Conservation (phyloP, 1,139 yeast genomes). For the Barnettozyma hawaiiensis region DNA sequence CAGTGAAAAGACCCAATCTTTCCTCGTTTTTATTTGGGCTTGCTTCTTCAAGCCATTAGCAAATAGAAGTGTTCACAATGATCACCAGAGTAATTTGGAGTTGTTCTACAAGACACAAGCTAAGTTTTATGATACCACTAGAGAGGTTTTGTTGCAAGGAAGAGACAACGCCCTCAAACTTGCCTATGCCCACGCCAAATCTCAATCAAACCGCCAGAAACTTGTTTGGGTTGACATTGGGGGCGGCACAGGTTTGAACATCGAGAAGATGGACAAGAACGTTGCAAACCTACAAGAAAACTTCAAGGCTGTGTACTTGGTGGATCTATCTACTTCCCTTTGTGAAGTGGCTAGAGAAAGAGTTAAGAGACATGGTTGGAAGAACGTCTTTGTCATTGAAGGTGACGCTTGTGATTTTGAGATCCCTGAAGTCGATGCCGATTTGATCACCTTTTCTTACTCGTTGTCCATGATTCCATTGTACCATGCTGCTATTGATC, state of each 20-base stretch:
- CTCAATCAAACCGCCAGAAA: slow-evolving; percentile 30
- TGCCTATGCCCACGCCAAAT: slow-evolving; percentile 48
- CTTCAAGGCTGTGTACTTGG: slow-evolving; percentile 63
- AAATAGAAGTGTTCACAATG: slow-evolving; percentile 34
- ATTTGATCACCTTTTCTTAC: slow-evolving; percentile 70
- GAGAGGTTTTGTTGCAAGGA: slow-evolving; percentile 62
- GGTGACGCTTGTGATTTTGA: slow-evolving; percentile 72
- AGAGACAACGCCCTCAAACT: slow-evolving; percentile 58
- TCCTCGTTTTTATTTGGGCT: slow-evolving; percentile 33
- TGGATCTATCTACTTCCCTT: slow-evolving; percentile 72
- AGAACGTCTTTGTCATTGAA: slow-evolving; percentile 61
- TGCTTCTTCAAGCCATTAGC: slow-evolving; percentile 71
- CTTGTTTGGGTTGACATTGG: slow-evolving; percentile 82
- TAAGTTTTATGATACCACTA: slow-evolving; percentile 63
- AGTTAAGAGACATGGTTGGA: slow-evolving; percentile 49
- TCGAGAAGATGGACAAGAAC: slow-evolving; percentile 63
- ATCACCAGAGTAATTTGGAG: slow-evolving; percentile 66
- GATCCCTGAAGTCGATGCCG: slow-evolving; percentile 43
- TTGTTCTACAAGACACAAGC: slow-evolving; percentile 73
- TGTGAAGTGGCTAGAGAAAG: slow-evolving; percentile 65
- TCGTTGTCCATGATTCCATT: slow-evolving; percentile 83
- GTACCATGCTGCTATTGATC: slow-evolving; percentile 74
- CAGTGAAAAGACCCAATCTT: slow-evolving; percentile 18
- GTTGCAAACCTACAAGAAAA: slow-evolving; percentile 40
- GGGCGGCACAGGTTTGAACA: slow-evolving; percentile 81